Conservation (phyloP, 768 basidiomycete species). For the Tulasnella calospora region DNA sequence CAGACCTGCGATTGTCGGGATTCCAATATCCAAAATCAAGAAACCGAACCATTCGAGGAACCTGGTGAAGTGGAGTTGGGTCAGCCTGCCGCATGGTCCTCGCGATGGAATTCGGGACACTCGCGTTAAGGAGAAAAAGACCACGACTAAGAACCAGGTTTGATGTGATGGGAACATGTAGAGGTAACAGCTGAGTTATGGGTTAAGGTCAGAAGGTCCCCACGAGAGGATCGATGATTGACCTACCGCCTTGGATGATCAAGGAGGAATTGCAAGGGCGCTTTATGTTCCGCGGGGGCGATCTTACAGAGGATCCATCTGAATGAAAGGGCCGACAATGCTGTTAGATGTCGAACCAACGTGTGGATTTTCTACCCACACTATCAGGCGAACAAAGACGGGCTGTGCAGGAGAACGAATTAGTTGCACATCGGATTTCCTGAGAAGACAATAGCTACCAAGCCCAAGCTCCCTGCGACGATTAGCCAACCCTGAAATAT, state of each 20-base stretch:
- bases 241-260: constrained; percentile 73
- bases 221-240: not conserved
- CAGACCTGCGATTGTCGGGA: constrained; percentile 49
- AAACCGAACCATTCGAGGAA: constrained; percentile 77
- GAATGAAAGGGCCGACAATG: not conserved
- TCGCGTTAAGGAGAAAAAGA: constrained; percentile 57
- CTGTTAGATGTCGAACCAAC: not conserved
- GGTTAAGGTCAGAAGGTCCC: not conserved
- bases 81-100: not conserved
- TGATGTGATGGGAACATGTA: constrained; percentile 91
- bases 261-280: constrained; percentile 69
- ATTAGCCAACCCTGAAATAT: constrained; percentile 16
- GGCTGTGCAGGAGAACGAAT: not conserved
- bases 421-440: not conserved
- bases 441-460: not conserved
- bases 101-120: not conserved
- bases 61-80: not conserved
- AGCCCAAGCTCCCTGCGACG: constrained; percentile 17
- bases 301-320: constrained; percentile 73
- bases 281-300: constrained; percentile 58
- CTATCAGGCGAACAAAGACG: constrained; percentile 11
- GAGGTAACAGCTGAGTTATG: constrained; percentile 55
- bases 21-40: constrained; percentile 82
- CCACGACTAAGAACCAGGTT: constrained; percentile 82
- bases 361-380: not conserved